Percentiles rank a stretch among this genome's conserved stretches.
Conservation (phyloP, 805 yeast species). For the Candida orba region DNA sequence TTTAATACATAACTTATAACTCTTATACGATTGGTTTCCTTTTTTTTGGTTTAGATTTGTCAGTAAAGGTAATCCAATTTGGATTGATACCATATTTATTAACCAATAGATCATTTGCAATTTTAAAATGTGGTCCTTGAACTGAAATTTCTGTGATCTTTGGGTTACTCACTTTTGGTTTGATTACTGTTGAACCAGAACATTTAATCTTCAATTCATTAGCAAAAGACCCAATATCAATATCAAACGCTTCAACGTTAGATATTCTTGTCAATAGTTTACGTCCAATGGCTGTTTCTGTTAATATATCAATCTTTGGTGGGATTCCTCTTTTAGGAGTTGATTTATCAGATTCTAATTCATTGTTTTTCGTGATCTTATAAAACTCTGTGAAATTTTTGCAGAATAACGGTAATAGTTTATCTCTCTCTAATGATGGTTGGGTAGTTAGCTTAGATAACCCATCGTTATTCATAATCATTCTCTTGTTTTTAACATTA, state of each 20-base stretch:
- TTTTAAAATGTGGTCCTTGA: constrained; percentile 81
- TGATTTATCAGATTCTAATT: constrained; percentile 23
- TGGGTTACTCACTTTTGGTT: constrained; percentile 49
- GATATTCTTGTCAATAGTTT: constrained; percentile 69
- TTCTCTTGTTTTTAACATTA: constrained; percentile 43
- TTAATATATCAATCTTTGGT: constrained; percentile 58
- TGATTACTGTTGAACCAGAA: constrained; percentile 81
- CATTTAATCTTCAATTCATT: constrained; percentile 69
- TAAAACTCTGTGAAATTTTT: constrained; percentile 41
- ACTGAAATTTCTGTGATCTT: constrained; percentile 64
- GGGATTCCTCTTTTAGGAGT: constrained; percentile 52
- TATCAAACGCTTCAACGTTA: constrained; percentile 59
- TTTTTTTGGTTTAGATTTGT: constrained; percentile 51
- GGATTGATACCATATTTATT: constrained; percentile 55
- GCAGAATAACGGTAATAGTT: constrained; percentile 36
- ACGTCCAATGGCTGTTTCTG: constrained; percentile 76
- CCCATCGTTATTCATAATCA: constrained; percentile 47
- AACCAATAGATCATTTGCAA: constrained; percentile 50
- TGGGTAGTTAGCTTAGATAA: constrained; percentile 38
- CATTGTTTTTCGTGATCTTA: constrained; percentile 33
- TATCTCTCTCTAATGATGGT: constrained; percentile 27
- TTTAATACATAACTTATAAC: too few species aligned
- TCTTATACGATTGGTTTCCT: constrained; percentile 22
- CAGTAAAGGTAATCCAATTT: constrained; percentile 58
- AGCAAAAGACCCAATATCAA: constrained; percentile 60